phyloP scores from a whole-genome alignment of 202 grass and related monocot genomes.

The Musa balbisiana region DNA sequence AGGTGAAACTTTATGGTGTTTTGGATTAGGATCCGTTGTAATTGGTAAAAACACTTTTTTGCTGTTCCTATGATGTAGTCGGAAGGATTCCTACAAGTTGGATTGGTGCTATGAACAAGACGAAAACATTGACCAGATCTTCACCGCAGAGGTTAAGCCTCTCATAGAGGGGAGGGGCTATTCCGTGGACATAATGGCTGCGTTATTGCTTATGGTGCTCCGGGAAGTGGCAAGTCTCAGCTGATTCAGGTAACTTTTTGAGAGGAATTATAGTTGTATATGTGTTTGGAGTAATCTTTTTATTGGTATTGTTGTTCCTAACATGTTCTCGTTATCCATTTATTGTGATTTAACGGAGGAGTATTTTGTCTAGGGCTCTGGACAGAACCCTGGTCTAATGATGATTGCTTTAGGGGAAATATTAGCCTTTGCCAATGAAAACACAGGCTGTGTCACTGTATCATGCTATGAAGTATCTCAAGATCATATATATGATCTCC shows the following conservation, averaged over 20 bases:
- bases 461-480: conserved; percentile 46
- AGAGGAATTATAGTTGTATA: neutral
- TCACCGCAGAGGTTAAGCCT: conserved; percentile 16
- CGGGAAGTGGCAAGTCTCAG: conserved; percentile 27
- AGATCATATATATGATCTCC: conserved; percentile 46
- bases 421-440: neutral
- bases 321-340: neutral
- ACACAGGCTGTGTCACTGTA: neutral
- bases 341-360: neutral
- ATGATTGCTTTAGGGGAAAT: conserved; percentile 32
- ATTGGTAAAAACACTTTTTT: neutral
- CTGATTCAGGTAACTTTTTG: conserved; percentile 19
- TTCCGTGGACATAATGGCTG: conserved; percentile 25
- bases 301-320: neutral
- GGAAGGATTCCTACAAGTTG: conserved; percentile 20
- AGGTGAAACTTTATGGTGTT: neutral
- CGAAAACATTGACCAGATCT: conserved; percentile 7
- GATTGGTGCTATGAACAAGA: conserved; percentile 28
- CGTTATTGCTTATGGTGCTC: conserved; percentile 28
- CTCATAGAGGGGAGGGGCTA: conserved; percentile 16
- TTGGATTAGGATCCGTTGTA: neutral
- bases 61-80: neutral
- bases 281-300: neutral
- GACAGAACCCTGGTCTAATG: conserved; percentile 34
- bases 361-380: conserved; percentile 23